Evolutionary conservation across 164 flowering plant species (phyloP), one percentile per base, ranked within the genome.

Genomic region (Malania oleifera): DNA sequence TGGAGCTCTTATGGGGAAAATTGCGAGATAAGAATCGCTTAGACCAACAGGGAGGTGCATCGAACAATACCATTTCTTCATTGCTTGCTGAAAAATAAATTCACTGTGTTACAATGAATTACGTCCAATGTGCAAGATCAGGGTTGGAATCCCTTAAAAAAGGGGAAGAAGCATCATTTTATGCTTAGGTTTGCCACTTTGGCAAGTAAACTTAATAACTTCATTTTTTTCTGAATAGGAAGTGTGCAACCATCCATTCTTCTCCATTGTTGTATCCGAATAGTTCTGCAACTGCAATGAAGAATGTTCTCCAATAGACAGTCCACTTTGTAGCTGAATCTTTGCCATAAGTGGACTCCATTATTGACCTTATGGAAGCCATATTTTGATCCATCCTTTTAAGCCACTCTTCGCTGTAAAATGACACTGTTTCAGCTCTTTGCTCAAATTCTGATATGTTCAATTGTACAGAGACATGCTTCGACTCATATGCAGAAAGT

Each of bases 221-320:
- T 75, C 64, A 70, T 53, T 84, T 85, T 77, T 78, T 90, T 71
- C 74, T 87, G 77, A 90, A 90, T 5, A 87, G 74, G 74, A 80
- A 87, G 62, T 59, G 92, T 15, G 87, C 66, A 49, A 89, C 96
- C 93, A 89, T 89, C 96, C 96, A 89, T 71, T 89, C 96, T 54
- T 86, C 95, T 23, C 97, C 97, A 59, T 85, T 60, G 65, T 77
- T 87, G 75, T 87, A 87, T 12, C 79, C 83, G 54, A 90, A 90
- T 38, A 90, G 84, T 59, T 90, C 97, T 7, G 95, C 89, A n/a
- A 90, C 91, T 10, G 90, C 69, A 18, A 90, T 87, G 76, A 87
- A 87, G 80, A 90, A 85, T 43, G 95, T 85, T 62, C 91, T 75
- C 95, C 95, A 90, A 52, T 90, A 85, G 45, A 73, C 91, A 12